Evolutionary conservation across 257 asterid species (phyloP).

Genomic region (Handroanthus guayacan): DNA sequence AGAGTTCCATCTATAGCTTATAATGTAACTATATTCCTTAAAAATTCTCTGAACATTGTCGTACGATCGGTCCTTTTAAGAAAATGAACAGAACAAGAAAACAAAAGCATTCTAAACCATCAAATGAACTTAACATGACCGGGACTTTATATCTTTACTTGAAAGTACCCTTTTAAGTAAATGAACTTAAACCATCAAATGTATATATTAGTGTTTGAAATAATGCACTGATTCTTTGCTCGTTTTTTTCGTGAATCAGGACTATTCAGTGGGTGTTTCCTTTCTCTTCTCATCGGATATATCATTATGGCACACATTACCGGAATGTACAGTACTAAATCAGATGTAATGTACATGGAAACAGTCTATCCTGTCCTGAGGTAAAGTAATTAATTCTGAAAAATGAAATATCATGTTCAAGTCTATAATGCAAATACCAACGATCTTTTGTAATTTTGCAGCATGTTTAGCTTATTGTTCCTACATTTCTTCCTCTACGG

Average conservation of each 20-base stretch:
- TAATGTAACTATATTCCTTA: too few species aligned
- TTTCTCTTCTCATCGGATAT: conserved; percentile 80
- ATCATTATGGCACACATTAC: conserved; percentile 80
- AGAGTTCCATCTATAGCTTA: too few species aligned
- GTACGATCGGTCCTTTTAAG: too few species aligned
- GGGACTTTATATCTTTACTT: too few species aligned
- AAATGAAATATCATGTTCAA: not conserved
- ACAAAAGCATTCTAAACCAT: too few species aligned
- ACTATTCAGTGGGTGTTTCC: conserved; percentile 75
- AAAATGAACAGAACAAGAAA: too few species aligned
- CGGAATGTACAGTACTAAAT: conserved; percentile 67
- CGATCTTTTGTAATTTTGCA: conserved; percentile 48
- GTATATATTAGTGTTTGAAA: not conserved
- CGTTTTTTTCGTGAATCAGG: conserved; percentile 55
- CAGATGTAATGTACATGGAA: conserved; percentile 83
- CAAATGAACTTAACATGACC: too few species aligned
- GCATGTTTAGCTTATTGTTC: conserved; percentile 87
- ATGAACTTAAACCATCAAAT: too few species aligned
- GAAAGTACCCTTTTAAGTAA: too few species aligned
- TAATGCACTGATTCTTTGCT: conserved; percentile 17
- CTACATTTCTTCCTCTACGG: conserved; percentile 86
- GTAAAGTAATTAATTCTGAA: conserved; percentile 49
- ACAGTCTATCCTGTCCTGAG: conserved; percentile 89
- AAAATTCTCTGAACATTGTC: too few species aligned
- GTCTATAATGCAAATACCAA: conserved; percentile 17